A percentile compares a stretch with the other conserved stretches of the same genome.
phyloP scores from a whole-genome alignment of 2,329 filamentous ascomycete species.

The Fusarium sp. region DNA sequence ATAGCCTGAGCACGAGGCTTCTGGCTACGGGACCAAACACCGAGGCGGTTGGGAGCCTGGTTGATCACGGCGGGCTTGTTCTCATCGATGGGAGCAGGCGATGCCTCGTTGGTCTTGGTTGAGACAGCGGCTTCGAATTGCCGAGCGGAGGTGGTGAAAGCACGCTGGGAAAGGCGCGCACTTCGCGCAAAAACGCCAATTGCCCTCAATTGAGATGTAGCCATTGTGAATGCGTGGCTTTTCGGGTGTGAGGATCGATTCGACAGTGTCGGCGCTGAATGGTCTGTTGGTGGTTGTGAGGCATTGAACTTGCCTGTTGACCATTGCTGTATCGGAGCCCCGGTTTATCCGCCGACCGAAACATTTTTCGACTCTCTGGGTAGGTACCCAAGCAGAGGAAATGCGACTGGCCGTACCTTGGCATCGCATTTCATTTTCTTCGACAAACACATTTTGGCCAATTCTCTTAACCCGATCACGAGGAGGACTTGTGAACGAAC shows the following conservation, averaged over 20 bases:
- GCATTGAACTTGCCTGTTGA: slow-evolving; percentile 36
- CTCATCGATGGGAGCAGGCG: slow-evolving; percentile 58
- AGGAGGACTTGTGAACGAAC: background rate
- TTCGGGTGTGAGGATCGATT: slow-evolving; percentile 45
- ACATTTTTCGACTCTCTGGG: slow-evolving; percentile 28
- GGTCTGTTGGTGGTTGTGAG: slow-evolving; percentile 37
- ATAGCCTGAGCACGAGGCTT: slow-evolving; percentile 84
- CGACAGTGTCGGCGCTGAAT: slow-evolving; percentile 38
- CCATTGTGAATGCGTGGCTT: slow-evolving; percentile 49
- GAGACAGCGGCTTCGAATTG: slow-evolving; percentile 59
- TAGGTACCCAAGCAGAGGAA: background rate
- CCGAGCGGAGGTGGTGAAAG: slow-evolving; percentile 61
- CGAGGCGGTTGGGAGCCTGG: slow-evolving; percentile 88
- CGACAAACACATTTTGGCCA: slow-evolving; percentile 7
- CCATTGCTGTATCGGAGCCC: slow-evolving; percentile 19
- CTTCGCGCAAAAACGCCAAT: slow-evolving; percentile 57
- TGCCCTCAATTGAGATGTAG: slow-evolving; percentile 60
- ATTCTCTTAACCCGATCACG: background rate
- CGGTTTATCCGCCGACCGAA: slow-evolving; percentile 43
- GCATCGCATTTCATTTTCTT: background rate
- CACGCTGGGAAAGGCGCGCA: slow-evolving; percentile 57
- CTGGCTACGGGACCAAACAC: slow-evolving; percentile 88
- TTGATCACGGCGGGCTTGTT: slow-evolving; percentile 60
- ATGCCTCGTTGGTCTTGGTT: slow-evolving; percentile 54
- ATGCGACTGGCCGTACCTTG: slow-evolving; percentile 6